Percentiles rank a stretch among this genome's conserved stretches.
These are phyloP conservation scores for Alternaria ethzedia DNA, from an alignment of 2,329 filamentous ascomycete species.

Conservation along the genomic window DNA sequence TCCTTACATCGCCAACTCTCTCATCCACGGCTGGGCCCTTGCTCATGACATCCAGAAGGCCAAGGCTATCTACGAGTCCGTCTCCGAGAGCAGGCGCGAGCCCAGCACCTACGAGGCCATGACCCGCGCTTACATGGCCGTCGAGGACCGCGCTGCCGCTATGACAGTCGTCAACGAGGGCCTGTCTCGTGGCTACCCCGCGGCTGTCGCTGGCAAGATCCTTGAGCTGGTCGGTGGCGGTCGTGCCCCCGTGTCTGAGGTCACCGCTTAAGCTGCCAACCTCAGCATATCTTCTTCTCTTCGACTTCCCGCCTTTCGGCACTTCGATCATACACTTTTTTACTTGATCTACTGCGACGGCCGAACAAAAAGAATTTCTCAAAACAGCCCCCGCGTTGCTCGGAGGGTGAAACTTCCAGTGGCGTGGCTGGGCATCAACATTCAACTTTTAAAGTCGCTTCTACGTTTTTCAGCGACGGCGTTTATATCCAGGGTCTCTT, in stretches of 20 bases:
- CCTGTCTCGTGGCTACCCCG: slow-evolving; percentile 86
- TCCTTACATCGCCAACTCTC: slow-evolving; percentile 96
- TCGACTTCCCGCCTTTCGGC: slow-evolving; percentile 2
- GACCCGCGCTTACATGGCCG: slow-evolving; percentile 89
- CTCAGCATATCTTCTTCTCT: slow-evolving; percentile 11
- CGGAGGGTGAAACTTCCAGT: slow-evolving; percentile 8
- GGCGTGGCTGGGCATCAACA: slow-evolving; percentile 27
- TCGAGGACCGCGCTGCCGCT: slow-evolving; percentile 78
- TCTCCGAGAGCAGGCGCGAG: slow-evolving; percentile 80
- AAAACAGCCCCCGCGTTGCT: slow-evolving; percentile 24
- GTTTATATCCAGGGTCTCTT: slow-evolving; percentile 20
- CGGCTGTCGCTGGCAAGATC: slow-evolving; percentile 91
- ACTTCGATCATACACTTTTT: slow-evolving; percentile 18
- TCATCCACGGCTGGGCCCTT: slow-evolving; percentile 95
- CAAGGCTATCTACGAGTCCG: slow-evolving; percentile 77
- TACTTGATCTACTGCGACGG: slow-evolving; percentile 20
- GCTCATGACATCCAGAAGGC: slow-evolving; percentile 82
- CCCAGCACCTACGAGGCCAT: slow-evolving; percentile 99
- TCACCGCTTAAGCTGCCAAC: slow-evolving; percentile 15
- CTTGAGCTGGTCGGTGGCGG: slow-evolving; percentile 74
- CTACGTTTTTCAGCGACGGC: slow-evolving; percentile 30
- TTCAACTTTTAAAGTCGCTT: slow-evolving; percentile 23
- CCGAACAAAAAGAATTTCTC: slow-evolving; percentile 24
- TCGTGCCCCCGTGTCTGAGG: slow-evolving; percentile 29
- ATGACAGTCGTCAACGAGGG: slow-evolving; percentile 87